Evolutionary conservation across 2,329 filamentous ascomycete species (phyloP).

Genomic region (Boeremia exigua): DNA sequence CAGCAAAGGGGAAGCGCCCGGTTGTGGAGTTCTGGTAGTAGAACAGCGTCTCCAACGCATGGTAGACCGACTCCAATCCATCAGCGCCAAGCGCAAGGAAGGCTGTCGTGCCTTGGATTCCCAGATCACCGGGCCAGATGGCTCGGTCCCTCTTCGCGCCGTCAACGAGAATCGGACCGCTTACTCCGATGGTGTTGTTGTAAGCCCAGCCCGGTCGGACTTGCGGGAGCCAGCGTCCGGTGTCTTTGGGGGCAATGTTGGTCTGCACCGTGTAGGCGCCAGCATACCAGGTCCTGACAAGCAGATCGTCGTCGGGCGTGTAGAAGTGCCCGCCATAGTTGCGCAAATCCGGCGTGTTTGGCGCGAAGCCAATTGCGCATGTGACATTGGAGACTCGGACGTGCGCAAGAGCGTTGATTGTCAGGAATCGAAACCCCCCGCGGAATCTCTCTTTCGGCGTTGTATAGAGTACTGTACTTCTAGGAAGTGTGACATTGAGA

Average conservation of each 20-base stretch:
- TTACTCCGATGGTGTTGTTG: conserved; percentile 43
- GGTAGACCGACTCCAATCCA: conserved; percentile 20
- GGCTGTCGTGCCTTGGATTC: conserved; percentile 21
- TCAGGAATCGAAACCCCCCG: conserved; percentile 26
- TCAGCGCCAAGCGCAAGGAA: conserved; percentile 9
- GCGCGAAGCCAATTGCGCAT: conserved; percentile 50
- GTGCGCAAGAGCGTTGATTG: conserved; percentile 10
- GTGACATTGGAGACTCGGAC: conserved; percentile 27
- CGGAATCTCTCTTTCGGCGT: conserved; percentile 19
- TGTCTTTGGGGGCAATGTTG: conserved; percentile 43
- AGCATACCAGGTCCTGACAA: conserved; percentile 65
- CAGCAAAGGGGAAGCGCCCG: conserved; percentile 27
- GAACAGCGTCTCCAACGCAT: conserved; percentile 27
- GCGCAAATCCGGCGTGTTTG: conserved; percentile 58
- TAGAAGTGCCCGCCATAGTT: conserved; percentile 58
- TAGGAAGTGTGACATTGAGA: conserved; percentile 13
- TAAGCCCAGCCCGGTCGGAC: conserved; percentile 42
- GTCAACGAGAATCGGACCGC: conserved; percentile 45
- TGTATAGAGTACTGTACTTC: conserved; percentile 9
- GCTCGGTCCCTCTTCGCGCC: conserved; percentile 50
- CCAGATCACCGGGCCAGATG: conserved; percentile 43
- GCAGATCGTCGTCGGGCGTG: conserved; percentile 43
- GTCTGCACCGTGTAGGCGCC: conserved; percentile 52
- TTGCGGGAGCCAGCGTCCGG: conserved; percentile 37
- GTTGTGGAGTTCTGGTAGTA: conserved; percentile 28